Evolutionary conservation across 192 early-diverging fungal species (phyloP).

Genomic region (Podila clonocystis): DNA sequence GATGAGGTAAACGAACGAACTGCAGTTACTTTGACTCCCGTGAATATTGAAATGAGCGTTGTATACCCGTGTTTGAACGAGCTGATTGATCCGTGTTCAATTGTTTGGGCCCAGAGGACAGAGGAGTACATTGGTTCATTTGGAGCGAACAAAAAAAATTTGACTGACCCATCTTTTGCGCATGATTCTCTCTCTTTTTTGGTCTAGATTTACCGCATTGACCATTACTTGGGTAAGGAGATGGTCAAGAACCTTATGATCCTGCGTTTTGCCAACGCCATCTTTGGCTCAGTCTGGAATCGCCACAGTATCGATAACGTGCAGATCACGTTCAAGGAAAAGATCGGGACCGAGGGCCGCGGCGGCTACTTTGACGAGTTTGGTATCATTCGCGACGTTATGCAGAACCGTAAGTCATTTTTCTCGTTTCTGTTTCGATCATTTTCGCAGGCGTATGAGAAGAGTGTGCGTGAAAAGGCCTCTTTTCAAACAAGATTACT

Average conservation of each 20-base stretch:
- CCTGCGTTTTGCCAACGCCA: slow-evolving; percentile 93
- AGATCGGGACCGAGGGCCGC: slow-evolving; percentile 95
- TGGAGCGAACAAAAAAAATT: no score
- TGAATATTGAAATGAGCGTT: neutral
- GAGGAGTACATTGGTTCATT: no score
- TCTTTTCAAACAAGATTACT: no score
- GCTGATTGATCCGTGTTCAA: neutral
- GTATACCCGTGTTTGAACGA: slow-evolving; percentile 10
- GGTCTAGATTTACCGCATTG: slow-evolving; percentile 93
- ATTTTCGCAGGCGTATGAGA: neutral
- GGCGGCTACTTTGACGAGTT: slow-evolving; percentile 99
- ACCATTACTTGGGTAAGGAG: slow-evolving; percentile 99
- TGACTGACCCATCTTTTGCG: no score
- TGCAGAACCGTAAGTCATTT: slow-evolving; percentile 78
- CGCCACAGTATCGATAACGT: slow-evolving; percentile 88
- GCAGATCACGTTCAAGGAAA: slow-evolving; percentile 99
- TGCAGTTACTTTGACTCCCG: neutral
- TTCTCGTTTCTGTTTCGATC: neutral
- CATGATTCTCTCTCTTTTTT: neutral
- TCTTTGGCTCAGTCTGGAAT: slow-evolving; percentile 95
- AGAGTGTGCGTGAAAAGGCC: neutral
- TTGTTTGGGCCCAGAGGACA: no score
- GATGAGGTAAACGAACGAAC: slow-evolving; percentile 72
- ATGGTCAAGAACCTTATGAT: slow-evolving; percentile 99
- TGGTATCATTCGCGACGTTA: slow-evolving; percentile 98